Evolutionary conservation across 345 rosid genomes (phyloP).

Genomic region (Eutrema yunnanense): DNA sequence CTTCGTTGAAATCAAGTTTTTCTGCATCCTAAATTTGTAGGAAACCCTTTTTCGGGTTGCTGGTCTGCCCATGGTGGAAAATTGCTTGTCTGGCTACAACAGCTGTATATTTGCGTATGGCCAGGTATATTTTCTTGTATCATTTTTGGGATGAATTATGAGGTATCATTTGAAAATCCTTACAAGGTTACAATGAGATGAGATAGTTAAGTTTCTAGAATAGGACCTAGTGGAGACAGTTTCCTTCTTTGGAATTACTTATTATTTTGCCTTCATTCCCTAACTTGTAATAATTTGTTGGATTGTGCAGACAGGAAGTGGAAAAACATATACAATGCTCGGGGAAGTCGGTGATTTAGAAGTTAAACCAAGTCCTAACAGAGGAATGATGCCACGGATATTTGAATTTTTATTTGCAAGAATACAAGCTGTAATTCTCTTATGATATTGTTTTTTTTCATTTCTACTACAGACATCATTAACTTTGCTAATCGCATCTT

Average conservation of each 20-base stretch:
- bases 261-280: background rate
- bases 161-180: background rate
- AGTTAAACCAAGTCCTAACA: slow-evolving; percentile 65
- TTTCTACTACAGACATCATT: background rate
- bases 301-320: slow-evolving; percentile 85
- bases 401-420: slow-evolving; percentile 96
- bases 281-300: background rate
- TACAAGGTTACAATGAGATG: background rate
- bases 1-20: background rate
- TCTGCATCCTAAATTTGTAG: slow-evolving; percentile 35
- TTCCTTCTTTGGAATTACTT: slow-evolving; percentile 1
- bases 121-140: slow-evolving; percentile 52
- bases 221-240: background rate
- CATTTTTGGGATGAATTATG: background rate
- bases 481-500: slow-evolving; percentile 16
- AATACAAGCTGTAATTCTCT: slow-evolving; percentile 74
- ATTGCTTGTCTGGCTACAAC: slow-evolving; percentile 94
- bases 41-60: slow-evolving; percentile 84
- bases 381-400: slow-evolving; percentile 96
- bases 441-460: background rate
- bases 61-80: slow-evolving; percentile 92
- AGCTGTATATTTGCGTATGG: slow-evolving; percentile 99
- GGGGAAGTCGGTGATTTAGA: slow-evolving; percentile 81
- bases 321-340: slow-evolving; percentile 96
- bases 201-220: background rate